phyloP scores from a whole-genome alignment of 495 filamentous ascomycete genomes.

The Aspergillus sclerotioniger region DNA sequence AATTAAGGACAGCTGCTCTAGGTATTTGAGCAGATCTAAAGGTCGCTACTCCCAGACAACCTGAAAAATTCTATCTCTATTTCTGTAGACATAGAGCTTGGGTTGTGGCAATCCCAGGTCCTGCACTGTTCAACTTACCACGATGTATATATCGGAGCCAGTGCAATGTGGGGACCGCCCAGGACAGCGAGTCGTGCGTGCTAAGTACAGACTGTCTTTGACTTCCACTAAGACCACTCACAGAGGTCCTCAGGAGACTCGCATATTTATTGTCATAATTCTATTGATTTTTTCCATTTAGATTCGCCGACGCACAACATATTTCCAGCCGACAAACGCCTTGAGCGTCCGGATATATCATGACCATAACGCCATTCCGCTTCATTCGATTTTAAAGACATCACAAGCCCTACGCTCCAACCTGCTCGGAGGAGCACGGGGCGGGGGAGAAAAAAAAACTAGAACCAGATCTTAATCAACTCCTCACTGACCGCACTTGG shows the following conservation, averaged over 20 bases:
- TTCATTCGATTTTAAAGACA: constrained; percentile 4
- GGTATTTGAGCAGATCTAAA: too few relatives aligned
- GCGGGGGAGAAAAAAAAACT: constrained; percentile 21
- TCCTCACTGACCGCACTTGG: constrained; percentile 77
- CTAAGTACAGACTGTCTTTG: too few relatives aligned
- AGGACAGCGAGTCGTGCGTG: too few relatives aligned
- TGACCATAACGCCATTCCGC: constrained; percentile 11
- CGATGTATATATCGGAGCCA: too few relatives aligned
- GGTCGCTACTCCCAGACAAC: too few relatives aligned
- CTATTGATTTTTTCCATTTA: constrained; percentile 1
- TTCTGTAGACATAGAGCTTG: too few relatives aligned
- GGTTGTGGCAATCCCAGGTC: too few relatives aligned
- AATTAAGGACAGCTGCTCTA: too few relatives aligned
- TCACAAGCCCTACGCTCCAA: not conserved
- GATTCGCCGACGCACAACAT: constrained; percentile 5
- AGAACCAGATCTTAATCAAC: constrained; percentile 76
- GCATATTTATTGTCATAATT: not conserved
- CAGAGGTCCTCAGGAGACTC: not conserved
- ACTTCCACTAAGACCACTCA: too few relatives aligned
- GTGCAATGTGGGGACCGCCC: too few relatives aligned
- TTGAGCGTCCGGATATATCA: constrained; percentile 1
- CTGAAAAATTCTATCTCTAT: too few relatives aligned
- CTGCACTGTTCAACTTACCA: too few relatives aligned
- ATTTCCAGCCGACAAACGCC: constrained; percentile 9
- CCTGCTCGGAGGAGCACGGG: not conserved